These are phyloP conservation scores for Boletus rubropictus DNA, from an alignment of 768 basidiomycete species.

Conservation along the genomic window DNA sequence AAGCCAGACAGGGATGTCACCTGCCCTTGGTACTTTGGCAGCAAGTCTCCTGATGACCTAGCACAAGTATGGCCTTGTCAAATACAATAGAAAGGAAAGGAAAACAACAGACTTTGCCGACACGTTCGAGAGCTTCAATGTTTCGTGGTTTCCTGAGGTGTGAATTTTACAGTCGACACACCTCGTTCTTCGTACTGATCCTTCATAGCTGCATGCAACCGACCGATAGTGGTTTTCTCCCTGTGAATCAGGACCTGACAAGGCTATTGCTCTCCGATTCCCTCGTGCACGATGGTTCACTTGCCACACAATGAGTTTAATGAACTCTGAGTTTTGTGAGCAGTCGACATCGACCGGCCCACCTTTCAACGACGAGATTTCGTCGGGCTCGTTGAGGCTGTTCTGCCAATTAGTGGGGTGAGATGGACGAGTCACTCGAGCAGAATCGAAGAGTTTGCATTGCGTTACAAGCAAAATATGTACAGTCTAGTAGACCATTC, in stretches of 20 bases:
- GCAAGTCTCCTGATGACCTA: conserved; percentile 89
- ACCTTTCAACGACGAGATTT: conserved; percentile 72
- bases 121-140: conserved; percentile 77
- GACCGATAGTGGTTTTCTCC: conserved; percentile 86
- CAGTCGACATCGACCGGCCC: conserved; percentile 90
- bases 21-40: conserved; percentile 60
- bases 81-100: not conserved
- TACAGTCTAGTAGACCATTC: conserved; percentile 7
- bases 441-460: conserved; percentile 3
- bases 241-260: conserved; percentile 86
- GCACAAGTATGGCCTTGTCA: not conserved
- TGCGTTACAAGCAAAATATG: conserved; percentile 14
- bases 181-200: conserved; percentile 79
- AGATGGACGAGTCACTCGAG: conserved; percentile 4
- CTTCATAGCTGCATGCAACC: conserved; percentile 78
- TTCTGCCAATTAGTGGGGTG: conserved; percentile 47
- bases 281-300: conserved; percentile 22
- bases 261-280: not conserved
- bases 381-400: conserved; percentile 88
- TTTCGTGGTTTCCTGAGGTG: conserved; percentile 87
- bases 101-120: conserved; percentile 66
- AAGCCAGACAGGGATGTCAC: conserved; percentile 76
- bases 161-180: conserved; percentile 93
- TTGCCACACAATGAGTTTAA: conserved; percentile 82
- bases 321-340: conserved; percentile 93